Percentiles rank a stretch among this genome's conserved stretches.
These are phyloP conservation scores for Tarenaya hassleriana DNA, from an alignment of 345 rosid genomes.

Conservation along the genomic window DNA sequence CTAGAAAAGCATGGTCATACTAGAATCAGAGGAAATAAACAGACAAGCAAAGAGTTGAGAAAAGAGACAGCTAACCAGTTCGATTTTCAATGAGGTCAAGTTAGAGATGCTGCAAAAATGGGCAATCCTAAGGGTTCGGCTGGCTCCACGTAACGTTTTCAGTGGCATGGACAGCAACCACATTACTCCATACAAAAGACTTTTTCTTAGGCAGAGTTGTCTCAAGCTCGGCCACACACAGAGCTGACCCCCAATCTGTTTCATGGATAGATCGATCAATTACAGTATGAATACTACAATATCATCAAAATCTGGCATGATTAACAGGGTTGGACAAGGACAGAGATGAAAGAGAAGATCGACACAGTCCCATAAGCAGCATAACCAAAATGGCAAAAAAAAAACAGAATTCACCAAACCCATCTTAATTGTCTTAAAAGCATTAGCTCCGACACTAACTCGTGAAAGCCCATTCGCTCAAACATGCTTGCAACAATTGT, in stretches of 20 bases:
- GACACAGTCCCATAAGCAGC: too few species aligned
- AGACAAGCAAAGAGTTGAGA: neutral
- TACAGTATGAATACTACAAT: neutral
- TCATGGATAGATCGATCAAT: conserved; percentile 17
- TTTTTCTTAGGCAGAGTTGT: conserved; percentile 81
- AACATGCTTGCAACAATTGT: too few species aligned
- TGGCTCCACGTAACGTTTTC: conserved; percentile 85
- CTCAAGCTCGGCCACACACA: conserved; percentile 77
- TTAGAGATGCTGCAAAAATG: conserved; percentile 85
- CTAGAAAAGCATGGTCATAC: neutral
- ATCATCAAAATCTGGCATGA: neutral
- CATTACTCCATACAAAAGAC: conserved; percentile 75
- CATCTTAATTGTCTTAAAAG: too few species aligned
- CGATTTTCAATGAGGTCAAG: conserved; percentile 77
- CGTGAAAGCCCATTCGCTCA: too few species aligned
- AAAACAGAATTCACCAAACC: too few species aligned
- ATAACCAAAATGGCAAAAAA: too few species aligned
- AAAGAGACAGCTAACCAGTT: conserved; percentile 49
- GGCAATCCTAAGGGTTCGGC: conserved; percentile 74
- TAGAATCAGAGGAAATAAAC: neutral
- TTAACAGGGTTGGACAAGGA: too few species aligned
- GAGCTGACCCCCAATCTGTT: conserved; percentile 64
- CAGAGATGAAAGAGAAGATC: too few species aligned
- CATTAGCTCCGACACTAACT: too few species aligned
- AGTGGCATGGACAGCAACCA: conserved; percentile 69